These are phyloP conservation scores for Fusarium chaquense DNA, from an alignment of 2,329 filamentous ascomycete genomes.

Conservation along the genomic window DNA sequence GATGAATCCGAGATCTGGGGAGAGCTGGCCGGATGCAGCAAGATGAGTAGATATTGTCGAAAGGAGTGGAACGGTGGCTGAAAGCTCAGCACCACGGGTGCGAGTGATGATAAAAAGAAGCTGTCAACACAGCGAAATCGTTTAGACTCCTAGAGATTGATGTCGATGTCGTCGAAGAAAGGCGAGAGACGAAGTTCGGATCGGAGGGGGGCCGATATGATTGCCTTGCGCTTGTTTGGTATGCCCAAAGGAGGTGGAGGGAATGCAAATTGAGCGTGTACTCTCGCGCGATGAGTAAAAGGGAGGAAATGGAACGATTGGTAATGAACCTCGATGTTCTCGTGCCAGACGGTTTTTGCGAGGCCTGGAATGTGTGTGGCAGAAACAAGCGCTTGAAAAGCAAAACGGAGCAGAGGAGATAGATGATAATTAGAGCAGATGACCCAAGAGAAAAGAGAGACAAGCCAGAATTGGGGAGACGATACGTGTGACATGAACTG, in stretches of 20 bases:
- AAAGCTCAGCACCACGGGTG: slow-evolving; percentile 48
- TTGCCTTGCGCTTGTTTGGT: slow-evolving; percentile 30
- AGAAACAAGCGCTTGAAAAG: slow-evolving; percentile 41
- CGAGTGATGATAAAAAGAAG: slow-evolving; percentile 33
- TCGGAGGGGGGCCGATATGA: slow-evolving; percentile 8
- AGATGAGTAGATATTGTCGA: slow-evolving; percentile 31
- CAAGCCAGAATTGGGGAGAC: slow-evolving; percentile 34
- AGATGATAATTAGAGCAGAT: slow-evolving; percentile 28
- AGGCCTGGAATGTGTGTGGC: slow-evolving; percentile 49
- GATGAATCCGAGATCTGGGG: slow-evolving; percentile 30
- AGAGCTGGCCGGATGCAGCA: slow-evolving; percentile 46
- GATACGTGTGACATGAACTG: slow-evolving; percentile 34
- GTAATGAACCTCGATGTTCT: slow-evolving; percentile 46
- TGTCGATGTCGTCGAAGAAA: slow-evolving; percentile 21
- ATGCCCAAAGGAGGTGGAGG: slow-evolving; percentile 35
- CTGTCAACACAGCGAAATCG: slow-evolving; percentile 18
- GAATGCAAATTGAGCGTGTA: slow-evolving; percentile 33
- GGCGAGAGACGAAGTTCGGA: slow-evolving; percentile 15
- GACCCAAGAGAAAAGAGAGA: slow-evolving; percentile 36
- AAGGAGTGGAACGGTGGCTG: slow-evolving; percentile 42
- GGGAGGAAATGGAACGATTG: slow-evolving; percentile 39
- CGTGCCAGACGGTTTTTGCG: slow-evolving; percentile 51
- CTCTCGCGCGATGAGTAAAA: slow-evolving; percentile 37
- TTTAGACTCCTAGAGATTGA: background rate
- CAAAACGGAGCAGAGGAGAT: slow-evolving; percentile 16